Evolutionary conservation across 768 basidiomycete species (phyloP), one percentile per base, ranked within the genome.

Genomic region (Leccinum arenicola): DNA sequence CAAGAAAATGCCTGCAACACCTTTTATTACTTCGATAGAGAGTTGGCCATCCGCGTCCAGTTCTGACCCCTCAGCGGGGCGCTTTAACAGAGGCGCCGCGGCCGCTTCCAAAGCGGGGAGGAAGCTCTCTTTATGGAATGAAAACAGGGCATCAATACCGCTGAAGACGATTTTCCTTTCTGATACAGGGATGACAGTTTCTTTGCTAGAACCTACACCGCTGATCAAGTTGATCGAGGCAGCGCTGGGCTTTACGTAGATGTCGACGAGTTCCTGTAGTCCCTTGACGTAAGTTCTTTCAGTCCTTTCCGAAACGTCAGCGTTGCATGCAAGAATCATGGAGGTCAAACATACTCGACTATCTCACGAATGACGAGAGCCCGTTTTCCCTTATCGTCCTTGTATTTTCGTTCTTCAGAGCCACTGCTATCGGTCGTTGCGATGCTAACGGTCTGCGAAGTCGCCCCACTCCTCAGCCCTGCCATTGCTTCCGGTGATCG

Each of bases 261-360:
- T 96, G 59, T 93, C 91, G 52, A 95, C 87, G 9, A 99, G 84
- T 72, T 97, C 96, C 68, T 92, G 88, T 33, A 99, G 76, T n/a
- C 93, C 91, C 63, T 89, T 89, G 60, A 96, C 92, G 74, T 99
- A 99, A 2, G 95, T 94, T 61, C 90, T 82, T 74, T 99, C 97
- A 48, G 96, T 98, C 66, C 93, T 93, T 68, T 36, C 63, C 33
- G n/a, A 58, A 6, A 21, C 9, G 49, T 71, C 35, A 71, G 62
- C 27, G 17, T 50, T 23, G 14, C 31, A 25, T 27, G 10, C n/a
- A 11, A 38, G n/a, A 54, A 50, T 15, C 7, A 21, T 38, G 23
- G 33, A 36, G 31, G 8, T 33, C 19, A 48, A 48, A 82, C 91
- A 62, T 74, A 95, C 94, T 88, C 82, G 52, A 98, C 83, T 63